Conservation (phyloP, 1,284 basidiomycete genomes). For the Moniliophthora roreri region DNA sequence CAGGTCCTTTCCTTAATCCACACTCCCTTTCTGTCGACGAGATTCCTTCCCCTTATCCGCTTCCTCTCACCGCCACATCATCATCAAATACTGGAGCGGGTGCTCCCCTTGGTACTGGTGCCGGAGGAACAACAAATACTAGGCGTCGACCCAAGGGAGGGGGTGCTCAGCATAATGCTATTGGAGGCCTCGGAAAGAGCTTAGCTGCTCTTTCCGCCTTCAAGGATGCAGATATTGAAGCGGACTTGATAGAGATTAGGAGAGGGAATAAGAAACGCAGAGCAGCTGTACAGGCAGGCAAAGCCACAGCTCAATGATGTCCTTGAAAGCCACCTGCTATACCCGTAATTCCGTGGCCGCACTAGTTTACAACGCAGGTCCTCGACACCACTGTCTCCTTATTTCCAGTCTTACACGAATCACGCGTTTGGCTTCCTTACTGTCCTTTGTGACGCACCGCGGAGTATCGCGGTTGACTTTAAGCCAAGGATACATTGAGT, state of each 20-base stretch:
- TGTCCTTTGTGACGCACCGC: too few relatives aligned
- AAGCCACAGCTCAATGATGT: neutral
- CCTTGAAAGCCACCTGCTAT: too few relatives aligned
- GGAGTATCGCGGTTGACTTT: too few relatives aligned
- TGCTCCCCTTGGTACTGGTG: conserved; percentile 31
- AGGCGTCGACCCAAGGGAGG: conserved; percentile 58
- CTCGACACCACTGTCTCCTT: too few relatives aligned
- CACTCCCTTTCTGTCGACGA: conserved; percentile 81
- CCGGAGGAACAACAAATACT: conserved; percentile 39
- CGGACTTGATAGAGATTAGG: conserved; percentile 72
- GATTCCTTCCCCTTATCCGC: conserved; percentile 77
- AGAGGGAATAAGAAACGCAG: conserved; percentile 69
- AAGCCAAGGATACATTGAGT: too few relatives aligned
- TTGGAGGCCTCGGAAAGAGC: conserved; percentile 70
- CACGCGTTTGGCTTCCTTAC: too few relatives aligned
- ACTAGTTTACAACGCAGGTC: too few relatives aligned
- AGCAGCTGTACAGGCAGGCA: conserved; percentile 34
- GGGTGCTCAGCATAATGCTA: conserved; percentile 46
- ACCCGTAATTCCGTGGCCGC: too few relatives aligned
- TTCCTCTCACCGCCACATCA: conserved; percentile 62
- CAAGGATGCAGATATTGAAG: conserved; percentile 70
- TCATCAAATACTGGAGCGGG: conserved; percentile 30
- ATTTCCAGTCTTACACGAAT: too few relatives aligned
- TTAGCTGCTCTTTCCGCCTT: conserved; percentile 46
- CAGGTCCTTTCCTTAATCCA: conserved; percentile 70